Base-by-base conservation (phyloP, 192 early-diverging fungal genomes). In the Entomortierella lignicola region DNA sequence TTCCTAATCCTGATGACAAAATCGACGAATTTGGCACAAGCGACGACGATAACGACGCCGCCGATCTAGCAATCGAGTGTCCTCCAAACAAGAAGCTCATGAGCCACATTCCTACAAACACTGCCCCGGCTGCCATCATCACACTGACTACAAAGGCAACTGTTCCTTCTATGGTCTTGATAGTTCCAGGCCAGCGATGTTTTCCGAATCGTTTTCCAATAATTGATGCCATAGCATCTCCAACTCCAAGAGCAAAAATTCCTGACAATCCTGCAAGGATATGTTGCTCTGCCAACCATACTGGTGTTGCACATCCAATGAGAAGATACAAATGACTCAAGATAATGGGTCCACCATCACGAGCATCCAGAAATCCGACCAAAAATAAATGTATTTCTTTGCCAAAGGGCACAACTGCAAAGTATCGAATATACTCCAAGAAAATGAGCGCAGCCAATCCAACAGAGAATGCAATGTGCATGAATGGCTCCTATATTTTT, bases 151-250 rank as follows among this genome's bases (percentile, higher is more conserved):
- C 80, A 89, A 96, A 98, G 1, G 91, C 94, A 0, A 86, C 55
- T 0, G 96, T 92, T n/a, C 95, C 97, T 82, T 96, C 94, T 12
- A 97, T 72, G 6, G 95, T 94, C 70, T 97, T 99, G 25, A 81
- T 66, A 0, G 90, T 90, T 11, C 86, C 86, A 10, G 85, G 86
- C 97, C 97, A 98, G 18, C 88, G 84, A 25, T 63, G 82, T 20
- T 88, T 63, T 21, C 97, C 97, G 74, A 83, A 87, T 0, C 81
- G 68, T 60, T 93, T 91, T 32, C 97, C 97, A 25, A 92, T 87
- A 62, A 96, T 85, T 1, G 96, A 97, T 8, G 97, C 96, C 71
- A 92, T 85, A 4, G 95, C 82, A 84, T 99, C 97, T 4, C 95
- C 96, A 62, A 99, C 85, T 2, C 97, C 97, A 34, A 99, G 69